Conservation (phyloP, 495 filamentous ascomycete genomes). For the Wilcoxina mikolae region DNA sequence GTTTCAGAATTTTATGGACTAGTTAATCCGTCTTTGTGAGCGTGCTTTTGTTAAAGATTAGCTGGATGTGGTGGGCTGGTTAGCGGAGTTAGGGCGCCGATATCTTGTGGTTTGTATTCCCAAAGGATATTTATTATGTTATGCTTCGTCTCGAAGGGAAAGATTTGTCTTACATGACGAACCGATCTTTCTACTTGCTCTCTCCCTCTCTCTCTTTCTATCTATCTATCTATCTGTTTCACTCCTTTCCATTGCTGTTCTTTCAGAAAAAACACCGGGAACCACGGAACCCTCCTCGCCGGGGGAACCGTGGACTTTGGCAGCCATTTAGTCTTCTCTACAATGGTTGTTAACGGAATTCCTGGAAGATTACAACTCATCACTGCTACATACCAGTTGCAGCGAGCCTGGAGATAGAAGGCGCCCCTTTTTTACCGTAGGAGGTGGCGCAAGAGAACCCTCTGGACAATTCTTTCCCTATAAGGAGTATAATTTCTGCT, state of each 20-base stretch:
- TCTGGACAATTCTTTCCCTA: slow-evolving; percentile 17
- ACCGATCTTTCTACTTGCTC: slow-evolving; percentile 11
- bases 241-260: slow-evolving; percentile 7
- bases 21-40: not conserved
- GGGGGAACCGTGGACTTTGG: slow-evolving; percentile 8
- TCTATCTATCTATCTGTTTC: slow-evolving; percentile 1
- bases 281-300: slow-evolving; percentile 8
- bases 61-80: slow-evolving; percentile 8
- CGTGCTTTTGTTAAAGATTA: slow-evolving; percentile 5
- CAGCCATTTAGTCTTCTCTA: slow-evolving; percentile 12
- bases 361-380: slow-evolving; percentile 18
- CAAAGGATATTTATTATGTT: not conserved
- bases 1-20: slow-evolving; percentile 57
- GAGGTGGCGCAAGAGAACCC: slow-evolving; percentile 27
- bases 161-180: too few species aligned
- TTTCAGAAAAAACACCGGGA: not conserved
- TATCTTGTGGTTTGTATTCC: slow-evolving; percentile 4
- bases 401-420: slow-evolving; percentile 31
- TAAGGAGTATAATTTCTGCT: not conserved
- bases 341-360: slow-evolving; percentile 23
- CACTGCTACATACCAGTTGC: slow-evolving; percentile 9
- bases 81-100: slow-evolving; percentile 6
- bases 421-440: slow-evolving; percentile 19
- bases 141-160: slow-evolving; percentile 7
- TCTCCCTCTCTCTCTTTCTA: slow-evolving; percentile 2